A percentile compares a stretch with the other conserved stretches of the same genome.
Conservation (phyloP, 2,329 filamentous ascomycete species). For the Chaetothyriales sp. region DNA sequence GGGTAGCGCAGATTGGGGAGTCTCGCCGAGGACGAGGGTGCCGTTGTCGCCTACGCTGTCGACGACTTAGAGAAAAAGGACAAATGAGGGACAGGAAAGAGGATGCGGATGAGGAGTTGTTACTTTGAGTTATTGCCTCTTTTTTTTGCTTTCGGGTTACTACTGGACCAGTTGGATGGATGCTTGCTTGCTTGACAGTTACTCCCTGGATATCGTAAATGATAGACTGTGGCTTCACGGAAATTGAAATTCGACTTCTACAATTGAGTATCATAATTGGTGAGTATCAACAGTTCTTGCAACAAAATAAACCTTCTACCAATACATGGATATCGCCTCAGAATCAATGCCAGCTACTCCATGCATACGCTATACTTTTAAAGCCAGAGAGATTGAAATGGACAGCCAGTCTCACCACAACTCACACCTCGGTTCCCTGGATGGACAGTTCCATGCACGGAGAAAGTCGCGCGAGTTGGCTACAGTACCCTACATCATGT, state of each 20-base stretch:
- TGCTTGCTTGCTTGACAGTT: no score
- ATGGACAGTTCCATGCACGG: conserved; percentile 51
- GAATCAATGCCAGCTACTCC: background rate
- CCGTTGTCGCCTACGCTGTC: background rate
- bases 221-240: no score
- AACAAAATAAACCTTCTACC: background rate
- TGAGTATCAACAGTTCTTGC: no score
- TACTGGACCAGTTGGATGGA: no score
- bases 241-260: no score
- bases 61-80: background rate
- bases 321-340: background rate
- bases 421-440: conserved; percentile 53
- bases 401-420: conserved; percentile 41
- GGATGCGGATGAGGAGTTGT: background rate
- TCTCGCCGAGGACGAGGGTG: background rate
- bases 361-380: background rate
- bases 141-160: background rate
- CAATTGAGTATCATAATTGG: no score
- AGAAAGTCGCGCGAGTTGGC: conserved; percentile 53
- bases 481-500: conserved; percentile 37
- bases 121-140: background rate
- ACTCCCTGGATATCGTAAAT: no score
- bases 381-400: background rate
- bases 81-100: background rate
- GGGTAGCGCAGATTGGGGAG: background rate